Evolutionary conservation across 495 filamentous ascomycete genomes (phyloP).

Genomic region (Astrothelium macrocarpum): DNA sequence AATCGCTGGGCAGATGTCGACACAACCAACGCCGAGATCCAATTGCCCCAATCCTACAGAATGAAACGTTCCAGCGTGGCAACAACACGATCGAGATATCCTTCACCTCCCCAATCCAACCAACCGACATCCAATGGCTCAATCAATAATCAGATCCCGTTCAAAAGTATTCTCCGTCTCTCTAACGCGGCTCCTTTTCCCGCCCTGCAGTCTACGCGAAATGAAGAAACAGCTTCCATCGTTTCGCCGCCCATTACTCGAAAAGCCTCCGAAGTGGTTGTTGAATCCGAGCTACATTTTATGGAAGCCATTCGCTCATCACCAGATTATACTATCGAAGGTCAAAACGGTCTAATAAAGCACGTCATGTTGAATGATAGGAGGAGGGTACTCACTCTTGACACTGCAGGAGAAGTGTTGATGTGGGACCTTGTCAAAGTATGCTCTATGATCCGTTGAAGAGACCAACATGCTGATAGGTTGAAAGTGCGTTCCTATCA

Average conservation of each 20-base stretch:
- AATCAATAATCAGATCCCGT: slow-evolving; percentile 57
- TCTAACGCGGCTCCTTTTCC: slow-evolving; percentile 77
- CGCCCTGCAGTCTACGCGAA: neutral
- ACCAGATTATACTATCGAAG: slow-evolving; percentile 81
- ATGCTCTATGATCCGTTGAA: slow-evolving; percentile 13
- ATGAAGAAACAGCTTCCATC: neutral
- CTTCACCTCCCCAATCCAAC: slow-evolving; percentile 16
- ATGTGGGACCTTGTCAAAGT: slow-evolving; percentile 90
- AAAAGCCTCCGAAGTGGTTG: slow-evolving; percentile 18
- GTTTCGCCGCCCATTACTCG: neutral
- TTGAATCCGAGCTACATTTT: slow-evolving; percentile 10
- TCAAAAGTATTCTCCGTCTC: slow-evolving; percentile 63
- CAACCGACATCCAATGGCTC: slow-evolving; percentile 29
- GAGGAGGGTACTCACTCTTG: slow-evolving; percentile 76
- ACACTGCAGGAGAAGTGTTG: slow-evolving; percentile 92
- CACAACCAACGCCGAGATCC: slow-evolving; percentile 51
- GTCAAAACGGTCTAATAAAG: slow-evolving; percentile 91
- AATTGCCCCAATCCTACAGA: slow-evolving; percentile 32
- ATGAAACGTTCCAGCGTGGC: slow-evolving; percentile 27
- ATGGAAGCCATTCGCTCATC: slow-evolving; percentile 27
- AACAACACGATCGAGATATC: slow-evolving; percentile 20
- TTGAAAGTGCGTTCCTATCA: slow-evolving; percentile 65
- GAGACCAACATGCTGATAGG: slow-evolving; percentile 8
- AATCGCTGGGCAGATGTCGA: slow-evolving; percentile 89
- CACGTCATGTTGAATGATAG: slow-evolving; percentile 86